Base-by-base conservation (phyloP, 1,284 basidiomycete genomes). In the Ceratobasidium sp. region DNA sequence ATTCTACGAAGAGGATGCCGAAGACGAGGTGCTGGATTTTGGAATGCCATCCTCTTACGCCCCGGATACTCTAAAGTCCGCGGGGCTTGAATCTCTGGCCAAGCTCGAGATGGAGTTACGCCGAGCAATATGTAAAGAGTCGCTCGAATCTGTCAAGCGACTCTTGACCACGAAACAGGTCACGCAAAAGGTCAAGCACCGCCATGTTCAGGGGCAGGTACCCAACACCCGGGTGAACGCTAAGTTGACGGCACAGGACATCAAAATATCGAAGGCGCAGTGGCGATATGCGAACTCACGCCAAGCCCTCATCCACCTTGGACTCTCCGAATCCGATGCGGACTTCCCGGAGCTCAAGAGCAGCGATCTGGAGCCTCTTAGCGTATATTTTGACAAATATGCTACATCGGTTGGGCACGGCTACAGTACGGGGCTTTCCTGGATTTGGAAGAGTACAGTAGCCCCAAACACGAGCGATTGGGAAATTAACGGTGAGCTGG, bases 401-500 rank as follows among this genome's bases (percentile, higher is more conserved):
- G 26, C 47, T 18, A 18, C 35, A 11, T 38, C 35, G 35, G 11
- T 44, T 1, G 64, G 64, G 9, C 64, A 55, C 1, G 30, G 46
- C 1, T 32, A 55, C 23, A 38, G 35, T 11, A 43, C 21, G 2
- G 21, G 7, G 3, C 5, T 54, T 14, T 52, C 64, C 32, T 67
- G 64, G 64, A 55, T 67, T 5, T 67, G 64, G 64, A n/a, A 50
- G 14, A 49, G 14, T 16, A 16, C 21, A 0, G 64, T n/a, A 11
- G 64, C 41, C 8, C 23, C 52, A 16, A 43, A 55, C n/a, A 50
- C 14, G 14, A 18, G n/a, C 47, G 47, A 50, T 50, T 50, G 47
- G 47, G 47, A 50, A 21, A 26, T 50, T 50, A 26, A 50, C n/a
- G 47, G 47, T 50, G n/a, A 50, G 47, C n/a, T 21, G 14, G 23